Base-by-base conservation (phyloP, 2,329 filamentous ascomycete genomes). In the Penicillium psychrosexuale region DNA sequence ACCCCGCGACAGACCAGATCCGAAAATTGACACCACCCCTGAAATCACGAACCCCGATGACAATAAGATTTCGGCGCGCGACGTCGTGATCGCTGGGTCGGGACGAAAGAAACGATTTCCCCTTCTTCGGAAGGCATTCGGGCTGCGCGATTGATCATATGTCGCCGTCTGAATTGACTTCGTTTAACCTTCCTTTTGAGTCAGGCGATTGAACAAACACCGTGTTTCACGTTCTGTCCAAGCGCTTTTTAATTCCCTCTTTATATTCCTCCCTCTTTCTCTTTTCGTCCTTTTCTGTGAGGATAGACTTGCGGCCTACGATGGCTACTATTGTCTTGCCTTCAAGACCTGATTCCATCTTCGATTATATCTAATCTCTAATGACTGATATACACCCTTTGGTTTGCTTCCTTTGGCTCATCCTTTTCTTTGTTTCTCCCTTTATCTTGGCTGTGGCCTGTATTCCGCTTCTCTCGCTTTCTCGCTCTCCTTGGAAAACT, bases 71-170 rank as follows among this genome's bases (percentile, higher is more conserved):
- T 45, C 54, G 3, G 67, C 62, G 19, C 60, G 63, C n/a, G 65
- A 73, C 33, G 62, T 73, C 17, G 67, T 69, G n/a, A 67, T 72
- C 33, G 66, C 69, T 39, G 63, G 66, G 5, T 66, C 66, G 19
- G 74, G 71, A 34, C 76, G 75, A 55, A 78, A 78, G 67, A 79
- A 76, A 61, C 73, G 73, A 53, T 78, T 78, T 49, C 72, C 72
- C 8, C 65, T 73, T 53, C 65, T 79, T 49, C 71, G 75, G 40
- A 77, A 74, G 56, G 77, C 75, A 19, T 75, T 79, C 57, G 73
- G 76, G 22, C 62, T 78, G 56, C 69, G 69, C 46, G 37, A 36
- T 40, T 63, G 47, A 64, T 47, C 22, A 8, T 38, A 5, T 40
- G n/a, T 33, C n/a, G 34, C 28, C 2, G 17, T n/a, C 43, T 36